Conservation (phyloP, 768 basidiomycete genomes). For the Lactifluus volemus region DNA sequence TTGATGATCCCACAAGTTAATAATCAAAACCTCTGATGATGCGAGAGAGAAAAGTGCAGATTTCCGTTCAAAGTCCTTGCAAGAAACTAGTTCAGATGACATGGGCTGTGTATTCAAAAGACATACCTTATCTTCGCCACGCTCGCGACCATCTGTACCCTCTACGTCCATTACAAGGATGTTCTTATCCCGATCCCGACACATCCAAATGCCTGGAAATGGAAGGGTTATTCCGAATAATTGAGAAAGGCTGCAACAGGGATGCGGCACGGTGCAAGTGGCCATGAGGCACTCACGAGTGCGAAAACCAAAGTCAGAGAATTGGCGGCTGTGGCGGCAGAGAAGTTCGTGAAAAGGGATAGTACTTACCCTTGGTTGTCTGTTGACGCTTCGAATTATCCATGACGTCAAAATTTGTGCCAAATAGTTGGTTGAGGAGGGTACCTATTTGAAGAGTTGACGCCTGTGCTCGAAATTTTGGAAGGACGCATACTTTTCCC, state of each 20-base stretch:
- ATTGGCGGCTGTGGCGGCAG: neutral
- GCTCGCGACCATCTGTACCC: constrained; percentile 95
- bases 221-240: neutral
- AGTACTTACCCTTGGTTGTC: constrained; percentile 81
- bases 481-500: constrained; percentile 67
- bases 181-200: constrained; percentile 73
- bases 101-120: neutral
- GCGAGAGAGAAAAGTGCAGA: constrained; percentile 95
- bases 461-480: neutral
- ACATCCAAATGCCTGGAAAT: constrained; percentile 95
- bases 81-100: neutral
- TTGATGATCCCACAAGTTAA: constrained; percentile 99
- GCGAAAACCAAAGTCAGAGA: neutral
- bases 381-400: constrained; percentile 88
- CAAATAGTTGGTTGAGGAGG: constrained; percentile 89
- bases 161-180: constrained; percentile 99
- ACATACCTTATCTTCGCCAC: constrained; percentile 90
- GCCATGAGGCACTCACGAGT: neutral
- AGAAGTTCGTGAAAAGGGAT: neutral
- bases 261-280: neutral
- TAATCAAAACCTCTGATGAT: constrained; percentile 88
- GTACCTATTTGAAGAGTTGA: constrained; percentile 52
- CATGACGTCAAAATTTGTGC: constrained; percentile 99
- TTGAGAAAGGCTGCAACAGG: neutral
- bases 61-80: constrained; percentile 94